These are phyloP conservation scores for Melaleuca alternifolia DNA, from an alignment of 345 rosid genomes.

Conservation along the genomic window DNA sequence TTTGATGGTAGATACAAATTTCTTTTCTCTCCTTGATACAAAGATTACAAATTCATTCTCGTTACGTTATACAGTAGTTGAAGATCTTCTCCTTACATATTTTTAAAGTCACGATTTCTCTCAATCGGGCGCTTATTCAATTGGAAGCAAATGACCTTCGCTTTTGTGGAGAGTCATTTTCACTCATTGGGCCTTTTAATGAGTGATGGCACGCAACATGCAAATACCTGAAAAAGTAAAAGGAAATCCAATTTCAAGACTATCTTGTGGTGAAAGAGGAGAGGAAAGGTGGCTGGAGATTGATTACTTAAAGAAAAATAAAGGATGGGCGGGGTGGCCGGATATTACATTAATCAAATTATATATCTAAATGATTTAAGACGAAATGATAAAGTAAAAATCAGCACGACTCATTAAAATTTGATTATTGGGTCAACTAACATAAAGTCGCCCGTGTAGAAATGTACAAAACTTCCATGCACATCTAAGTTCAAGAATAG, in stretches of 20 bases:
- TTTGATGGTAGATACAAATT: not conserved
- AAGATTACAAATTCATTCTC: not conserved
- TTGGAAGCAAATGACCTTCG: not conserved
- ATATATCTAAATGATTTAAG: not conserved
- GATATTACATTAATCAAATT: too few relatives aligned
- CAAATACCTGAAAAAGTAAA: not conserved
- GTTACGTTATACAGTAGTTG: rapidly evolving
- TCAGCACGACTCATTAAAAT: not conserved
- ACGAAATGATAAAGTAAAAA: not conserved
- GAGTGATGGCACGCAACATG: not conserved
- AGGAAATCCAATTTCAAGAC: not conserved
- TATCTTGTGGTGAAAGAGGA: not conserved
- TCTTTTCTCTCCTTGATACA: not conserved
- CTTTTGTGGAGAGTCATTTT: not conserved
- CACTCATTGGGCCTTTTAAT: not conserved
- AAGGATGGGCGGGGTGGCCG: not conserved
- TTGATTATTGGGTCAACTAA: not conserved
- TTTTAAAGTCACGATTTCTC: not conserved
- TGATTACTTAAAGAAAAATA: not conserved
- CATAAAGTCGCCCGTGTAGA: not conserved
- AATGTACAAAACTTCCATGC: not conserved
- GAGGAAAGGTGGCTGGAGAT: not conserved
- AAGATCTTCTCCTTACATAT: not conserved
- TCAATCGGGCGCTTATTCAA: not conserved
- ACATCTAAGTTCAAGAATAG: not conserved